Evolutionary conservation across 2,329 filamentous ascomycete genomes (phyloP).

Genomic region (Dactylellina sp.): DNA sequence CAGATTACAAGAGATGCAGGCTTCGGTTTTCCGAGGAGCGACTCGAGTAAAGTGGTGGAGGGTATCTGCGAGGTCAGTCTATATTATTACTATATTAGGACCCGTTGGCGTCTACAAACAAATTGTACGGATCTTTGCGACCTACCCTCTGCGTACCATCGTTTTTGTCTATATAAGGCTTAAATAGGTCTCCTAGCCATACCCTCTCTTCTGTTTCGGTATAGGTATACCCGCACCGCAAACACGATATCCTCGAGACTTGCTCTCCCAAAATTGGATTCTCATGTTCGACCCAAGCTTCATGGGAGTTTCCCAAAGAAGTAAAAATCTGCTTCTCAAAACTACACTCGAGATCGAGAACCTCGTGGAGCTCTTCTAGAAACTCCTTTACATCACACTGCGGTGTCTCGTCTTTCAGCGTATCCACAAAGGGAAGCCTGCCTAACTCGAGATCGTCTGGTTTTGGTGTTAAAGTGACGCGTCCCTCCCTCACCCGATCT

Average conservation of each 20-base stretch:
- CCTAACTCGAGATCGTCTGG: background rate
- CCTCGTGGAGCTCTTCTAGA: background rate
- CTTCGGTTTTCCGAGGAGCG: background rate
- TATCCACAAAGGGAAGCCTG: conserved; percentile 4
- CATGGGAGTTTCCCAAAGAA: background rate
- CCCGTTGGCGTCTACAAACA: too few species aligned
- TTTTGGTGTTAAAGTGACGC: background rate
- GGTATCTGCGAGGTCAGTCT: background rate
- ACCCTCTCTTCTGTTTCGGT: background rate
- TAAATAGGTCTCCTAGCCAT: conserved; percentile 6
- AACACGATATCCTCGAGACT: conserved; percentile 4
- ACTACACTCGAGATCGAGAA: background rate
- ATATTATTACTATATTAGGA: too few species aligned
- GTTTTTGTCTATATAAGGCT: conserved; percentile 5
- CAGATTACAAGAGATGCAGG: conserved; percentile 27
- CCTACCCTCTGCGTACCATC: background rate
- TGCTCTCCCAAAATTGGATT: conserved; percentile 5
- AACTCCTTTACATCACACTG: conserved; percentile 32
- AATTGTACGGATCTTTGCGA: too few species aligned
- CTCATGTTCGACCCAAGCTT: background rate
- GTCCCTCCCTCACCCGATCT: background rate
- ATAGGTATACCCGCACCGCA: conserved; percentile 31
- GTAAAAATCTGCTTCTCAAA: background rate
- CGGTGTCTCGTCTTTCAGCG: background rate
- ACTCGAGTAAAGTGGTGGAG: conserved; percentile 17